Evolutionary conservation across 495 filamentous ascomycete genomes (phyloP).

Genomic region (Pseudomonodictys pantanalensis): DNA sequence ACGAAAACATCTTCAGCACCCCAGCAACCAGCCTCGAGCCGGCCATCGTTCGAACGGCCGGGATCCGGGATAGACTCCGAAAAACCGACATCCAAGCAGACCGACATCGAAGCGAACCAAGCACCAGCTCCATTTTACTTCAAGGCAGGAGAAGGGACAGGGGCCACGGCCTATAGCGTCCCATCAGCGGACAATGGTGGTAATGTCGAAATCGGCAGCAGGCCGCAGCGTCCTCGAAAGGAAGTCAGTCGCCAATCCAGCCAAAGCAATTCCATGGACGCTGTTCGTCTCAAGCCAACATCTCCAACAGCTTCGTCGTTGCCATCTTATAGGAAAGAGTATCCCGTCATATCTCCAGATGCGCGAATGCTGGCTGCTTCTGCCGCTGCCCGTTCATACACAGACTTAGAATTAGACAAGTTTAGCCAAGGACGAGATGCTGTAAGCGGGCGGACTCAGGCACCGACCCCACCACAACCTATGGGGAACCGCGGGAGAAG

Average conservation of each 20-base stretch:
- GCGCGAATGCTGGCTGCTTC: slow-evolving; percentile 11
- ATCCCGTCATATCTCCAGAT: slow-evolving; percentile 24
- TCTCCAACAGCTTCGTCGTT: slow-evolving; percentile 5
- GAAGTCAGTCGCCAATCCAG: slow-evolving; percentile 10
- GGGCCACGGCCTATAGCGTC: not conserved
- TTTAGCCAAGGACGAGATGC: not conserved
- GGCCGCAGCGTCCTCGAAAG: slow-evolving; percentile 3
- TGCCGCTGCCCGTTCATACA: slow-evolving; percentile 15
- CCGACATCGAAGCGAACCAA: slow-evolving; percentile 4
- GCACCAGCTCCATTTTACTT: slow-evolving; percentile 20
- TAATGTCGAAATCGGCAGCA: not conserved
- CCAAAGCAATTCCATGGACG: slow-evolving; percentile 6
- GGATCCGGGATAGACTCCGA: slow-evolving; percentile 5
- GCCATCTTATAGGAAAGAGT: slow-evolving; percentile 41
- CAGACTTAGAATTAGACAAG: not conserved
- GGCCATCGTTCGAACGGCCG: slow-evolving; percentile 22
- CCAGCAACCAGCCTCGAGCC: not conserved
- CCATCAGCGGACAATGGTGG: not conserved
- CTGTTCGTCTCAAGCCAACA: not conserved
- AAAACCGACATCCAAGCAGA: not conserved
- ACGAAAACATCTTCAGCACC: slow-evolving; percentile 5
- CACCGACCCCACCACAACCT: not conserved
- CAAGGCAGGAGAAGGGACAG: slow-evolving; percentile 1
- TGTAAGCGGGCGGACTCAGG: not conserved
- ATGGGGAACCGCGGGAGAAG: not conserved